These are phyloP conservation scores for Paraleonurus japonicus DNA, from an alignment of 257 asterid species.

Conservation along the genomic window DNA sequence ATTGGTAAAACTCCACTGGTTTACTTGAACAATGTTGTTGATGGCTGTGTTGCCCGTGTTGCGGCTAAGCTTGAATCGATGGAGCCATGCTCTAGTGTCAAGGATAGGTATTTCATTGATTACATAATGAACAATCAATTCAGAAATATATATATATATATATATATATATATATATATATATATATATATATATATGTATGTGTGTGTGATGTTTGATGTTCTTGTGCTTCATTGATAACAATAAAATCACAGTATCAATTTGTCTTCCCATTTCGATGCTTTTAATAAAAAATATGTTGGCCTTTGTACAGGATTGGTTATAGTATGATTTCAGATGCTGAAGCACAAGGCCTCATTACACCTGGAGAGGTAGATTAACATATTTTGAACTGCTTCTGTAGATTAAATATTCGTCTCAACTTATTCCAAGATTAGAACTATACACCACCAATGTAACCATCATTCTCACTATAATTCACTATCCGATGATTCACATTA, in stretches of 20 bases:
- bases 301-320: constrained; percentile 62
- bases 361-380: constrained; percentile 73
- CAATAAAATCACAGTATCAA: neutral
- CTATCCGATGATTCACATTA: no score
- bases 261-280: neutral
- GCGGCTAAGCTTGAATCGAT: constrained; percentile 96
- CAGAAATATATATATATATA: neutral
- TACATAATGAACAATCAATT: constrained; percentile 2
- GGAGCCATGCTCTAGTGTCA: constrained; percentile 99
- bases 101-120: constrained; percentile 69
- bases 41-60: constrained; percentile 89
- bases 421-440: no score
- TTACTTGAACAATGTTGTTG: constrained; percentile 80
- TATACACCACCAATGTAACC: no score
- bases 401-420: neutral
- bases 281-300: neutral
- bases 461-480: no score
- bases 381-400: neutral
- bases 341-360: constrained; percentile 73
- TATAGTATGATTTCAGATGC: constrained; percentile 96
- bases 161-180: neutral
- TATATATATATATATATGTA: neutral
- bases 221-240: neutral
- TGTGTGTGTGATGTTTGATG: neutral
- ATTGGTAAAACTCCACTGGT: constrained; percentile 96